phyloP scores from a whole-genome alignment of 257 asterid genomes.

The Nicotiana benthamiana region DNA sequence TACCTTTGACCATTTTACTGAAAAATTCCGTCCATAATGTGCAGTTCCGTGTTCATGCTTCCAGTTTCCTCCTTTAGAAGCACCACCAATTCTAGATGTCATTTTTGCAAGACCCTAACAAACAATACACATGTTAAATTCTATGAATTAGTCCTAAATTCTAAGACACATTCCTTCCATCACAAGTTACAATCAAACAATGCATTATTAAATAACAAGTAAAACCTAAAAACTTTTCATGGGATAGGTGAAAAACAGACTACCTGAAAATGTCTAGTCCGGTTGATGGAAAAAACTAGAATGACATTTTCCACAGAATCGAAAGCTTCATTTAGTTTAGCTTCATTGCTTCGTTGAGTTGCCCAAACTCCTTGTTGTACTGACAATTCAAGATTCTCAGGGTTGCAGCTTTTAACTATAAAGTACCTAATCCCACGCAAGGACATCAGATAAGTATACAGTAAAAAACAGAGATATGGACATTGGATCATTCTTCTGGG shows the following conservation, averaged over 20 bases:
- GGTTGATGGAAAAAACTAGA: conserved; percentile 84
- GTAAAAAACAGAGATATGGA: conserved; percentile 16
- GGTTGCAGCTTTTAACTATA: conserved; percentile 95
- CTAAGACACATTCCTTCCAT: neutral
- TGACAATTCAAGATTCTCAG: conserved; percentile 94
- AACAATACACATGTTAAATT: neutral
- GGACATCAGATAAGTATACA: conserved; percentile 24
- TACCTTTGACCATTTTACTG: conserved; percentile 94
- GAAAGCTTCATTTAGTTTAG: conserved; percentile 95
- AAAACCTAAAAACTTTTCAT: neutral
- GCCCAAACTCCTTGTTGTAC: conserved; percentile 99
- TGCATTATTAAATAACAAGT: neutral
- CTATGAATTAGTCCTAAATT: neutral
- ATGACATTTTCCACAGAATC: conserved; percentile 91
- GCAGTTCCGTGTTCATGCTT: conserved; percentile 97
- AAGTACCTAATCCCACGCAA: conserved; percentile 67
- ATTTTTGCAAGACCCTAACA: conserved; percentile 95
- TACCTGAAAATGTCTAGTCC: conserved; percentile 97
- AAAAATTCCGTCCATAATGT: conserved; percentile 90
- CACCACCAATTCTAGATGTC: conserved; percentile 86
- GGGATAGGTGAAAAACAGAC: conserved; percentile 7
- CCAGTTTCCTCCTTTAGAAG: conserved; percentile 90
- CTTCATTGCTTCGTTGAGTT: conserved; percentile 96
- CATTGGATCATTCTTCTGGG: neutral
- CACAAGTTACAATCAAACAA: neutral